Evolutionary conservation across 805 yeast genomes (phyloP).

Genomic region (Phaffomyces thermotolerans): DNA sequence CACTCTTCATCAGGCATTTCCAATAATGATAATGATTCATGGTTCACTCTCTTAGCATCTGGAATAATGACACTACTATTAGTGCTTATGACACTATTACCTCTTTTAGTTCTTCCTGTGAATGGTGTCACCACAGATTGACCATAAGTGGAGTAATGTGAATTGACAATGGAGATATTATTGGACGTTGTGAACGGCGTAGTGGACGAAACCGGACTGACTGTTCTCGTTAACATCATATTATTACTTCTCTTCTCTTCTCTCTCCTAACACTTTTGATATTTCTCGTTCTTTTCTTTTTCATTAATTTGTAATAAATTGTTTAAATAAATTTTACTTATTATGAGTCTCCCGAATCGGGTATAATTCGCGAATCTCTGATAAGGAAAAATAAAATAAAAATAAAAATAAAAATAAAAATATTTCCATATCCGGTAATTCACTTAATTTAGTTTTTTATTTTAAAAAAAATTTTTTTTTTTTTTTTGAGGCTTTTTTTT

Average conservation of each 20-base stretch:
- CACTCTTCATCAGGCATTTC: background rate
- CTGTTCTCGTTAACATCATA: too few species aligned
- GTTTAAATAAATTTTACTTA: too few species aligned
- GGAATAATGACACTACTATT: background rate
- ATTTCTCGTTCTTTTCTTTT: too few species aligned
- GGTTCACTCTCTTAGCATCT: background rate
- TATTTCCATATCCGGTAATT: background rate
- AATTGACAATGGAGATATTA: conserved; percentile 28
- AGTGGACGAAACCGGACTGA: background rate
- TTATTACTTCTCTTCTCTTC: too few species aligned
- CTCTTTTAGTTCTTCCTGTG: background rate
- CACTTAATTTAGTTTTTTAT: background rate
- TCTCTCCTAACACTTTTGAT: too few species aligned
- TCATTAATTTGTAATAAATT: too few species aligned
- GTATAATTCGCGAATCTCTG: background rate
- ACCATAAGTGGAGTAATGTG: conserved; percentile 32
- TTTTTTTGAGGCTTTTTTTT: background rate
- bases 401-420: too few species aligned
- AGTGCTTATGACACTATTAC: conserved; percentile 1
- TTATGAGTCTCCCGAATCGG: too few species aligned
- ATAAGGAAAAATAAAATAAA: too few species aligned
- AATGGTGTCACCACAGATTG: conserved; percentile 23
- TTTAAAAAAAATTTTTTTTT: too few species aligned
- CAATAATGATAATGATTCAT: background rate
- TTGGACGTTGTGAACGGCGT: conserved; percentile 6